Base-by-base conservation (phyloP, 495 filamentous ascomycete species). In the Platismatia glauca region DNA sequence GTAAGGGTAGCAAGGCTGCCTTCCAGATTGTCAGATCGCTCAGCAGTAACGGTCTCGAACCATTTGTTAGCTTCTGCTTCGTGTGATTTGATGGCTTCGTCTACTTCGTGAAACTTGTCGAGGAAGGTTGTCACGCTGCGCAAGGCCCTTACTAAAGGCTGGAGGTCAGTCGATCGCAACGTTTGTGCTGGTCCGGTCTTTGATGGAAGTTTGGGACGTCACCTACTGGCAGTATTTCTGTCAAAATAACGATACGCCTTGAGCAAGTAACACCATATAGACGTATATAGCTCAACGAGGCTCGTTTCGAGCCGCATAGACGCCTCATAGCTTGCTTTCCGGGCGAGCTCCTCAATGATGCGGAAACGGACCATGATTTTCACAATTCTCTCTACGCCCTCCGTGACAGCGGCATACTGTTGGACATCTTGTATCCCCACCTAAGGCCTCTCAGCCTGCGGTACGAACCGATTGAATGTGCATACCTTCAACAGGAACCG, bases 401-500 rank as follows among this genome's bases (percentile, higher is more conserved):
- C 62, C 15, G 41, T 16, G 12, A 59, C 39, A 34, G 38, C 27
- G 4, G 37, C 62, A 39, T 59, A 64, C 24, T 64, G 55, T 18
- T 64, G 37, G 37, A 64, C 29, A 50, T 64, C 62, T 18, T 60
- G 27, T 60, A 59, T 37, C 11, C 22, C 35, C 16, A 64, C 43
- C 62, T 64, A 59, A 4, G 18, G 41, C 22, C 55, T 20, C 1
- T 41, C 37, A 29, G 1, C 12, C 16, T 29, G 29, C 3, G 22
- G 24, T 16, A 2, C 11, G 6, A 37, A 37, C 35, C 6, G 6
- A 37, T 11, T 11, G 35, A 11, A 37, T 11, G 35, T 37, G 35
- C 35, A 37, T 58, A 43, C 76, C 69, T 75, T 64, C 12, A 80
- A 65, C n/a, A 79, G 52, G 57, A 78, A 76, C 7, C 75, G 64